A percentile compares a stretch with the other conserved stretches of the same genome.
Conservation (phyloP, 2,329 filamentous ascomycete species). For the Clathrospora elynae region DNA sequence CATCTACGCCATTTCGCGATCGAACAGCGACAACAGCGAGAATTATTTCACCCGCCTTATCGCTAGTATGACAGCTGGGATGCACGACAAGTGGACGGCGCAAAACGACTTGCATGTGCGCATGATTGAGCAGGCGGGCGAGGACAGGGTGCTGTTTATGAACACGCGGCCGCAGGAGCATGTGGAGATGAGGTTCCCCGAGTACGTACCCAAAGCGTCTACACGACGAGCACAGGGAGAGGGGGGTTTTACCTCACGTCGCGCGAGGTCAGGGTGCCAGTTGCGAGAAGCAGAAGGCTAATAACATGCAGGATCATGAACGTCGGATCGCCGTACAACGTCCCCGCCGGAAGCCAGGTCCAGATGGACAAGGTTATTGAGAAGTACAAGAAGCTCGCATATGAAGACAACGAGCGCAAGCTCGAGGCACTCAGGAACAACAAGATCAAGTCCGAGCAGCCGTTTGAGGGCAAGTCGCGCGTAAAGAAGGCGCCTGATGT, state of each 20-base stretch:
- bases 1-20: slow-evolving; percentile 54
- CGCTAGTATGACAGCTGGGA: slow-evolving; percentile 59
- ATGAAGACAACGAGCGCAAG: slow-evolving; percentile 63
- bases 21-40: slow-evolving; percentile 46
- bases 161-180: slow-evolving; percentile 53
- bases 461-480: slow-evolving; percentile 28
- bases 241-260: too few relatives aligned
- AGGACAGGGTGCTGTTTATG: slow-evolving; percentile 65
- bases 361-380: slow-evolving; percentile 65
- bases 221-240: too few relatives aligned
- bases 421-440: slow-evolving; percentile 48
- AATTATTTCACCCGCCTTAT: slow-evolving; percentile 58
- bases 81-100: slow-evolving; percentile 59
- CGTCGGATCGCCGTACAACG: slow-evolving; percentile 66
- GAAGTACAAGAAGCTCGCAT: slow-evolving; percentile 65
- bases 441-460: slow-evolving; percentile 43
- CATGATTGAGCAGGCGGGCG: slow-evolving; percentile 66
- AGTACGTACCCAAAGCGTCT: too few relatives aligned
- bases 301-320: slow-evolving; percentile 63
- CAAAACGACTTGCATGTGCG: slow-evolving; percentile 65
- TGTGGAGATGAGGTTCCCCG: slow-evolving; percentile 64
- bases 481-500: slow-evolving; percentile 29
- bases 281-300: slow-evolving; percentile 10
- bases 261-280: too few relatives aligned
- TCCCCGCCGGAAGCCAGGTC: slow-evolving; percentile 64